Base-by-base conservation (phyloP, 805 yeast genomes). In the Nakazawaea anatomiae region DNA sequence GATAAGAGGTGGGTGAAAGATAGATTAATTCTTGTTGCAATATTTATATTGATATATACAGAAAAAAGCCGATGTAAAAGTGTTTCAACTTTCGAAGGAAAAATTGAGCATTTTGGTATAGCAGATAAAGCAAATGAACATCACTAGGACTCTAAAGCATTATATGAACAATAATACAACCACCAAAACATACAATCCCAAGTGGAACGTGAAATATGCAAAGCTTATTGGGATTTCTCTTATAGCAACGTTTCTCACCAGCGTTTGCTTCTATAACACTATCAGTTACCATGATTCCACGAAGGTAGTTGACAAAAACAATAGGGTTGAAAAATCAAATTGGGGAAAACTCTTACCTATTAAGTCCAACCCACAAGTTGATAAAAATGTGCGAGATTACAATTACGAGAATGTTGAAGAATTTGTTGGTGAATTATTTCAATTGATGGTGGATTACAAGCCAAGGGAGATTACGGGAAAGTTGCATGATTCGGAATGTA, bases 401-500 rank as follows among this genome's bases (percentile, higher is more conserved):
- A 41, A 49, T 34, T 44, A 49, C 44, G 30, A 39, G 1, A 25
- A 49, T 32, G 29, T 44, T 14, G 3, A 25, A 1, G 14, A 14
- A 6, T 49, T 49, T 43, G 39, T 28, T 12, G 6, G 34, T 32
- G 41, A 49, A 25, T 28, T 49, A 14, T 25, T 49, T 14, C 28
- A 43, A 12, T 34, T 49, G 29, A 31, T 49, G 36, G 36, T 31
- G 6, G 48, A 43, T 31, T 40, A 10, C 29, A 39, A 28, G 30
- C 52, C 52, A 7, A 39, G 40, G 4, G 28, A 49, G 40, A 39
- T 14, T 5, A 27, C 44, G n/a, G 52, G 52, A 5, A 49, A 49
- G 25, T 4, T 28, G 8, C 52, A 39, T 31, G 41, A 18, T 28
- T 4, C 35, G 3, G 48, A 44, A 12, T 49, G 52, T 32, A 39